Percentiles rank a stretch among this genome's conserved stretches.
These are phyloP conservation scores for Priceomyces fermenticarens DNA, from an alignment of 805 yeast genomes.

Conservation along the genomic window DNA sequence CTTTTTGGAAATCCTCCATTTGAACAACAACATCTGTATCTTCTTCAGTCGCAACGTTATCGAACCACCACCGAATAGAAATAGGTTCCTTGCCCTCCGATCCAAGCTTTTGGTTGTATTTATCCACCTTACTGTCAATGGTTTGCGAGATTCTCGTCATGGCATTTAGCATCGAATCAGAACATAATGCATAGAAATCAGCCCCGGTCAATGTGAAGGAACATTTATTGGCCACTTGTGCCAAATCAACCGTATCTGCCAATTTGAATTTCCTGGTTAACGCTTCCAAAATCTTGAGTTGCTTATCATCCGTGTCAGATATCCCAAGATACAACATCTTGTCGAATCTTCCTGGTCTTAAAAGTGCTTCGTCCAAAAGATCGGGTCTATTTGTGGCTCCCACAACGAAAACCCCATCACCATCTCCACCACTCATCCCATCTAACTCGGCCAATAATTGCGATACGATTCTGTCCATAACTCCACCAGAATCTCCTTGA, in stretches of 20 bases:
- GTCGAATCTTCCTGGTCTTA: constrained; percentile 94
- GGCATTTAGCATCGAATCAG: constrained; percentile 94
- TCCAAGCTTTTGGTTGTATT: constrained; percentile 40
- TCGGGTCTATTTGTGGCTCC: constrained; percentile 99
- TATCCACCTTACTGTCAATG: constrained; percentile 63
- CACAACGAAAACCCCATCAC: constrained; percentile 86
- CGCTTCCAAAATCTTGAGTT: constrained; percentile 80
- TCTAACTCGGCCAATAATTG: constrained; percentile 93
- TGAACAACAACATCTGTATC: constrained; percentile 70
- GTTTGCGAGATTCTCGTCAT: constrained; percentile 85
- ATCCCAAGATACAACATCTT: constrained; percentile 93
- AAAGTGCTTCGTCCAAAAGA: constrained; percentile 85
- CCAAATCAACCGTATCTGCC: constrained; percentile 56
- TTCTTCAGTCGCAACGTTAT: constrained; percentile 61
- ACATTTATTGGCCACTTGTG: constrained; percentile 61
- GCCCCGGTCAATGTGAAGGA: constrained; percentile 96
- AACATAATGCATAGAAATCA: constrained; percentile 92
- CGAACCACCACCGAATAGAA: constrained; percentile 87
- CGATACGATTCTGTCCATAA: constrained; percentile 97
- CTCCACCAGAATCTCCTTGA: constrained; percentile 98
- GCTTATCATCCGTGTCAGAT: constrained; percentile 87
- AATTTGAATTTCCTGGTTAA: constrained; percentile 79
- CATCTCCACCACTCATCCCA: constrained; percentile 84
- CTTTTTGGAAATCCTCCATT: constrained; percentile 73
- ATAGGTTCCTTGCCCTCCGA: constrained; percentile 40